Base-by-base conservation (phyloP, 2,329 filamentous ascomycete species). In the Penicillium sumatraense region DNA sequence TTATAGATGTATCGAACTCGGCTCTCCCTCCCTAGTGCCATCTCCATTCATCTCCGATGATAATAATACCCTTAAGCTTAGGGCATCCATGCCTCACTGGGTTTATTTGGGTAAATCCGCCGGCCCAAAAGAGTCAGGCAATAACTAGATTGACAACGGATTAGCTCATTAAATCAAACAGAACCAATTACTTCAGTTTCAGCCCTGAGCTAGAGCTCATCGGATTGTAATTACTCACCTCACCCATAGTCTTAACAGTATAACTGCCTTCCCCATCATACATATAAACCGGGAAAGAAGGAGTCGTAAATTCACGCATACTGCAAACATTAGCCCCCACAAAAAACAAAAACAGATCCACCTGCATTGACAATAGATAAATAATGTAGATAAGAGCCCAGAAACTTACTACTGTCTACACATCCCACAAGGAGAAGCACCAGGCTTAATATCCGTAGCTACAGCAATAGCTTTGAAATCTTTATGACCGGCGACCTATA, bases 341-440 rank as follows among this genome's bases (percentile, higher is more conserved):
- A n/a, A n/a, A n/a, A n/a, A n/a, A n/a, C n/a, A n/a, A n/a, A n/a
- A n/a, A n/a, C n/a, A n/a, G n/a, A n/a, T n/a, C n/a, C n/a, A n/a
- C n/a, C n/a, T n/a, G n/a, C n/a, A n/a, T n/a, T n/a, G n/a, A n/a
- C n/a, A n/a, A n/a, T n/a, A n/a, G n/a, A n/a, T n/a, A n/a, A n/a
- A n/a, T n/a, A n/a, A n/a, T n/a, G n/a, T n/a, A n/a, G n/a, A n/a
- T n/a, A n/a, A n/a, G n/a, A n/a, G n/a, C n/a, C n/a, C n/a, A n/a
- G n/a, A n/a, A n/a, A n/a, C 70, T 40, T 71, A 91, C 89, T 93
- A 96, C 73, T 97, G 93, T 66, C 93, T 83, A 74, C 93, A 98
- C 92, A 96, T 97, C 52, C 95, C 95, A 72, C 95, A 99, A 0
- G 95, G 95, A 59, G 88, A 80, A 3, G 77, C 78, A 3, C 87